Evolutionary conservation across 2,329 filamentous ascomycete genomes (phyloP).

Genomic region (Diaporthe sp.): DNA sequence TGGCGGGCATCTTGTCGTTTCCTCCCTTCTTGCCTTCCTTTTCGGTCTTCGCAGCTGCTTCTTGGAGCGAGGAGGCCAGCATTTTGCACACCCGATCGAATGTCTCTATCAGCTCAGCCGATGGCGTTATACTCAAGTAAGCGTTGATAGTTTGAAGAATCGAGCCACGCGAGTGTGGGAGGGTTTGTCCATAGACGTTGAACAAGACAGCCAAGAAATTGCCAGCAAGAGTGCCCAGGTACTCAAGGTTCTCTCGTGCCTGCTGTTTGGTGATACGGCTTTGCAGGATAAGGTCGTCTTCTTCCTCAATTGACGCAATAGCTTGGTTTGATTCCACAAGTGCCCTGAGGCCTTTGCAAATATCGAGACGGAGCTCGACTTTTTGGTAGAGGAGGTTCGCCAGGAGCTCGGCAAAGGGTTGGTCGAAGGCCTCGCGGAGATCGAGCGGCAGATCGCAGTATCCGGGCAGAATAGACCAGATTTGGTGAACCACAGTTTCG

Average conservation of each 20-base stretch:
- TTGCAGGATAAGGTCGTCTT: conserved; percentile 81
- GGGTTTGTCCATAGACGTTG: conserved; percentile 97
- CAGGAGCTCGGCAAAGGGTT: conserved; percentile 88
- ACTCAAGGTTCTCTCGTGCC: conserved; percentile 84
- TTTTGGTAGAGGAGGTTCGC: conserved; percentile 95
- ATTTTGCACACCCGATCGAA: conserved; percentile 89
- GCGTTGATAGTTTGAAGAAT: conserved; percentile 96
- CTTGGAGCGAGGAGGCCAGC: conserved; percentile 78
- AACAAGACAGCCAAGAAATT: conserved; percentile 98
- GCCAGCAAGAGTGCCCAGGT: conserved; percentile 82
- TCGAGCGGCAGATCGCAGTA: conserved; percentile 96
- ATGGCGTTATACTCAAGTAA: conserved; percentile 89
- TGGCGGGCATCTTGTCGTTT: conserved; percentile 85
- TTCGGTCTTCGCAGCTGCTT: conserved; percentile 64
- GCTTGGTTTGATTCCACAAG: conserved; percentile 93
- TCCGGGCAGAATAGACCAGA: conserved; percentile 92
- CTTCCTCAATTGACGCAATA: conserved; percentile 76
- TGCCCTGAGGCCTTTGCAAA: conserved; percentile 88
- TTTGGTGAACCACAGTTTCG: conserved; percentile 94
- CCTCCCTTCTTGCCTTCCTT: conserved; percentile 74
- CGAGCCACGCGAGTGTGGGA: conserved; percentile 90
- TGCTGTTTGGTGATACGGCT: conserved; percentile 81
- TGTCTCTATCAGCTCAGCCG: conserved; percentile 83
- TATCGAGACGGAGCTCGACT: conserved; percentile 84
- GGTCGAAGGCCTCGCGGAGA: conserved; percentile 81